phyloP scores from a whole-genome alignment of 1,139 yeast species.

The Candida sp. region DNA sequence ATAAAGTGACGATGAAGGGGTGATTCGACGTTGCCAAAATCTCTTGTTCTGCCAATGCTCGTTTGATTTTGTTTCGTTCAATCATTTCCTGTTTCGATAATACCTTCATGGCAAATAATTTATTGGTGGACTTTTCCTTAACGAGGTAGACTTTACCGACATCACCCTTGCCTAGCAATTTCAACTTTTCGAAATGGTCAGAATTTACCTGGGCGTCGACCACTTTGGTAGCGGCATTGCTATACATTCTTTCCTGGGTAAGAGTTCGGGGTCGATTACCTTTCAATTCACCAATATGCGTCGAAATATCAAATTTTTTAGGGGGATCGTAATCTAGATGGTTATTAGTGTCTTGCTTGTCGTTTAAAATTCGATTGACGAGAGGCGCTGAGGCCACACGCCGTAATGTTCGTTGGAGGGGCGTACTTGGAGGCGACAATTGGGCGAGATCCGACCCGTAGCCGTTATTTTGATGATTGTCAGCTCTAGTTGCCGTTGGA shows the following conservation, averaged over 20 bases:
- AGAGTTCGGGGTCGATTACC: conserved; percentile 46
- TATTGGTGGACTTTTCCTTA: conserved; percentile 70
- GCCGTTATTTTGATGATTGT: neutral
- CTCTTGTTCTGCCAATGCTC: conserved; percentile 96
- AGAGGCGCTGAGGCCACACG: conserved; percentile 85
- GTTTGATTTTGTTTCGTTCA: conserved; percentile 87
- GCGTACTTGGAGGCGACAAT: conserved; percentile 18
- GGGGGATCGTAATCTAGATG: conserved; percentile 1
- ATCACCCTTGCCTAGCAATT: conserved; percentile 92
- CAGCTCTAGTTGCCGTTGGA: neutral
- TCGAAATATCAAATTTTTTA: conserved; percentile 38
- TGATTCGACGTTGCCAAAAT: conserved; percentile 94
- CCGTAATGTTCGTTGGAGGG: conserved; percentile 55
- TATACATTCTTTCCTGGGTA: conserved; percentile 62
- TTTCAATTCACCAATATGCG: conserved; percentile 54
- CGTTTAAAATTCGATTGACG: conserved; percentile 37
- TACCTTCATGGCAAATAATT: conserved; percentile 90
- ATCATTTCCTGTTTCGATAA: conserved; percentile 91
- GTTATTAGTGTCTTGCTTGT: conserved; percentile 11
- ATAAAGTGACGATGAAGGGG: conserved; percentile 94
- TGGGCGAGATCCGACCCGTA: neutral
- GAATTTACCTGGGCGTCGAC: conserved; percentile 83
- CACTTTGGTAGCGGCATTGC: conserved; percentile 68
- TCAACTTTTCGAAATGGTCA: conserved; percentile 81
- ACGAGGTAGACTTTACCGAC: conserved; percentile 96